Evolutionary conservation across 306 rosid species (phyloP), one percentile per base, ranked within the genome.

Genomic region (Hippophae tibetana): DNA sequence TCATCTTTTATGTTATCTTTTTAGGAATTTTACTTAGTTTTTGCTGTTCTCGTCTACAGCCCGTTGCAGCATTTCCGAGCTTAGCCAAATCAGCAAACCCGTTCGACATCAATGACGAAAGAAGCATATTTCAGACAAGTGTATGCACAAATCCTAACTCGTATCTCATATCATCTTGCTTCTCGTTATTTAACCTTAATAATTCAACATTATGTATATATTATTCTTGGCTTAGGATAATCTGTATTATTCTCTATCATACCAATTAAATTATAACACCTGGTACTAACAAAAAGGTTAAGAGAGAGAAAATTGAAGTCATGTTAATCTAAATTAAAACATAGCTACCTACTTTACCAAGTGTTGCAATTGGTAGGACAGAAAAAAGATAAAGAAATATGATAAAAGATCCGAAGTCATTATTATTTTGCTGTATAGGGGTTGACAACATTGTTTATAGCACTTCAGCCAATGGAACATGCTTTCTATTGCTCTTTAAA

Each of bases 11-110:
- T 57, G 54, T 52, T 8, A 13, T 13, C 54, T 66, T 6, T 38
- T 45, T 63, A 60, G 54, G 67, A 64, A 64, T 52, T 8, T 7
- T 54, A 62, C 9, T 75, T 68, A 62, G 14, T 47, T 53, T 40
- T 54, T 68, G 8, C 38, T 31, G 38, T 31, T 58, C 65, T 78
- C 65, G 60, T 50, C 67, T 65, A 46, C 83, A 92, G 98, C 72
- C 79, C 42, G 55, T 27, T 61, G 31, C 80, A 51, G 74, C 76
- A 52, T 64, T 77, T 79, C 72, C 82, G 0, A 41, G 38, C 43
- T 10, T 74, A 69, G 69, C 82, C 55, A 79, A 52, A 58, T 62
- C 79, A 46, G 31, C 41, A 43, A 92, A 87, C 64, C 96, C 98
- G 10, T 92, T 92, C 69, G 93, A 81, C 40, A 57, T 72, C 48